Conservation (phyloP, 257 asterid species). For the Thymus mandschuricus region DNA sequence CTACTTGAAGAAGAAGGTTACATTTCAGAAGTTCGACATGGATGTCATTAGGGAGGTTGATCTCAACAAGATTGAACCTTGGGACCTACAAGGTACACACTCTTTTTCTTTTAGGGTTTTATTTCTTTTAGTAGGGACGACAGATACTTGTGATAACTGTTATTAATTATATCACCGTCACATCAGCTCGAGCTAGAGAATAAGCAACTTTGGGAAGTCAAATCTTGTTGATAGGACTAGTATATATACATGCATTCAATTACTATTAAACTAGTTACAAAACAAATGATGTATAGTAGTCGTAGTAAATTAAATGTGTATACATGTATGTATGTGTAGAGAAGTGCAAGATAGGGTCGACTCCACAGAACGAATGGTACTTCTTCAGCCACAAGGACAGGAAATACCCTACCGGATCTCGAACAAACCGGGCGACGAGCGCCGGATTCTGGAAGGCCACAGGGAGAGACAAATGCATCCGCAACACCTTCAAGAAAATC, state of each 20-base stretch:
- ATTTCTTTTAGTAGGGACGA: too few relatives aligned
- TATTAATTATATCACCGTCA: too few relatives aligned
- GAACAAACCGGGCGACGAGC: slow-evolving; percentile 82
- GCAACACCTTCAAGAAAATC: slow-evolving; percentile 69
- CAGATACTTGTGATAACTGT: too few relatives aligned
- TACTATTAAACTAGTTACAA: too few relatives aligned
- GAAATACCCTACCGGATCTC: slow-evolving; percentile 88
- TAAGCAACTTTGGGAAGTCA: too few relatives aligned
- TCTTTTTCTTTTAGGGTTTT: too few relatives aligned
- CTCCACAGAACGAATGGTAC: slow-evolving; percentile 92
- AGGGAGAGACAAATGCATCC: slow-evolving; percentile 84
- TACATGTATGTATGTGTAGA: slow-evolving; percentile 32
- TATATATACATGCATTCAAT: too few relatives aligned
- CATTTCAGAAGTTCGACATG: slow-evolving; percentile 88
- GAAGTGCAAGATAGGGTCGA: slow-evolving; percentile 85
- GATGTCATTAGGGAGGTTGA: slow-evolving; percentile 89
- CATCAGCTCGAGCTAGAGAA: too few relatives aligned
- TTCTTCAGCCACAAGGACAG: slow-evolving; percentile 96
- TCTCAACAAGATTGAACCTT: slow-evolving; percentile 86
- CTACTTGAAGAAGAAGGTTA: slow-evolving; percentile 81
- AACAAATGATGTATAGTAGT: too few relatives aligned
- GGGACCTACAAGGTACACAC: slow-evolving; percentile 95
- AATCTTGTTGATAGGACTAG: too few relatives aligned
- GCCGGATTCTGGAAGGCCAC: slow-evolving; percentile 99
- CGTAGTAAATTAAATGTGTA: too few relatives aligned